phyloP scores from a whole-genome alignment of 306 rosid species.

The Heteromeles arbutifolia region DNA sequence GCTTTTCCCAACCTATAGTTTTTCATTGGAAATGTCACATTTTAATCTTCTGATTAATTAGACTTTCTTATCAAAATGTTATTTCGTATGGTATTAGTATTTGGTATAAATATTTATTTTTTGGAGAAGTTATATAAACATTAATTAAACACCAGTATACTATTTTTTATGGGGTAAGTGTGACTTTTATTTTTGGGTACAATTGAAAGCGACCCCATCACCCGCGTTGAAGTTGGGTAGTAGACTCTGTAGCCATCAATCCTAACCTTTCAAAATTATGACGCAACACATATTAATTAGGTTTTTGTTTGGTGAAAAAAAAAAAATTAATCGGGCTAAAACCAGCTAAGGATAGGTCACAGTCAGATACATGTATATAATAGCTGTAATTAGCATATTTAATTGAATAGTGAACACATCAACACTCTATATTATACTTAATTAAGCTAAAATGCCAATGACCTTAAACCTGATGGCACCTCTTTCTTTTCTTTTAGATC shows the following conservation, averaged over 20 bases:
- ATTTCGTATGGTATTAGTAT: background rate
- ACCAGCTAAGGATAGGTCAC: background rate
- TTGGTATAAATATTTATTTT: background rate
- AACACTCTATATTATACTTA: background rate
- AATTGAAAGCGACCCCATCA: slow-evolving; percentile 1
- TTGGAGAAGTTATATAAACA: background rate
- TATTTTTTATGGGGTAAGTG: background rate
- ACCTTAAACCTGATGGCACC: background rate
- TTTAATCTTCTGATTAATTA: slow-evolving; percentile 5
- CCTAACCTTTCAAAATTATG: background rate
- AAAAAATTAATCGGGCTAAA: background rate
- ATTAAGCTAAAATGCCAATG: background rate
- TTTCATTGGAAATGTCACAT: slow-evolving; percentile 34
- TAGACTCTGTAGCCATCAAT: background rate
- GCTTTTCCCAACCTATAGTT: slow-evolving; percentile 22
- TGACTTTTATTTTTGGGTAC: background rate
- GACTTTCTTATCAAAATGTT: background rate
- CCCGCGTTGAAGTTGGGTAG: background rate
- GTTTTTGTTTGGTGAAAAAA: background rate
- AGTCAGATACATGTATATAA: background rate
- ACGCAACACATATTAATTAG: background rate
- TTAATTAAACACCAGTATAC: background rate
- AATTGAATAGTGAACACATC: background rate
- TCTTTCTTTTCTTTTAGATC: background rate
- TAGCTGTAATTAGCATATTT: background rate